Evolutionary conservation across 2,329 filamentous ascomycete genomes (phyloP).

Genomic region (Akanthomyces dipterigenus): DNA sequence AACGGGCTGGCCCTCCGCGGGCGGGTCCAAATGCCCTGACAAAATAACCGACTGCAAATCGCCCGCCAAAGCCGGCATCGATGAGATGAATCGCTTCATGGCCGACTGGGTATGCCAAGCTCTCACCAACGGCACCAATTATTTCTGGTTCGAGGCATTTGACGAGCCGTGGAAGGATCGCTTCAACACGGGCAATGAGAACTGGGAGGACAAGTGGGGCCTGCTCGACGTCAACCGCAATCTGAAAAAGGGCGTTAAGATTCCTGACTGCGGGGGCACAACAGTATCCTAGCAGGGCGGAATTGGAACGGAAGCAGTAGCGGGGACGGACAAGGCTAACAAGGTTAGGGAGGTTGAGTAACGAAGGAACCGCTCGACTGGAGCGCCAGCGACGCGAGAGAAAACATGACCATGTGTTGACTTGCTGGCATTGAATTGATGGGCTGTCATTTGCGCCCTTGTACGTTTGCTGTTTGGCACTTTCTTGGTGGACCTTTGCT

Average conservation of each 20-base stretch:
- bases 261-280: slow-evolving; percentile 79
- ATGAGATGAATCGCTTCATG: slow-evolving; percentile 82
- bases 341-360: neutral
- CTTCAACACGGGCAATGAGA: slow-evolving; percentile 61
- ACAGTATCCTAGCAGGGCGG: slow-evolving; percentile 38
- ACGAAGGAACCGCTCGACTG: neutral
- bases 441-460: neutral
- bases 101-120: slow-evolving; percentile 76
- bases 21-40: slow-evolving; percentile 69
- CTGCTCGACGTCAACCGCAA: slow-evolving; percentile 80
- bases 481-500: neutral
- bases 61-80: slow-evolving; percentile 70
- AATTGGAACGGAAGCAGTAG: neutral
- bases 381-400: neutral
- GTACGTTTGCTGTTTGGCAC: neutral
- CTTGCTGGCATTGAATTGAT: neutral
- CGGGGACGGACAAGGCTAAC: neutral
- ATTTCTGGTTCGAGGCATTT: slow-evolving; percentile 97
- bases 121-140: slow-evolving; percentile 75
- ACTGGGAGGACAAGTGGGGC: slow-evolving; percentile 96
- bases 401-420: neutral
- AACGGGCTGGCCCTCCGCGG: slow-evolving; percentile 82
- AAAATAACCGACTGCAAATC: slow-evolving; percentile 47
- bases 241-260: slow-evolving; percentile 74
- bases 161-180: slow-evolving; percentile 90